A percentile compares a stretch with the other conserved stretches of the same genome.
Conservation (phyloP, 495 filamentous ascomycete species). For the Trichoderma orchidacearum region DNA sequence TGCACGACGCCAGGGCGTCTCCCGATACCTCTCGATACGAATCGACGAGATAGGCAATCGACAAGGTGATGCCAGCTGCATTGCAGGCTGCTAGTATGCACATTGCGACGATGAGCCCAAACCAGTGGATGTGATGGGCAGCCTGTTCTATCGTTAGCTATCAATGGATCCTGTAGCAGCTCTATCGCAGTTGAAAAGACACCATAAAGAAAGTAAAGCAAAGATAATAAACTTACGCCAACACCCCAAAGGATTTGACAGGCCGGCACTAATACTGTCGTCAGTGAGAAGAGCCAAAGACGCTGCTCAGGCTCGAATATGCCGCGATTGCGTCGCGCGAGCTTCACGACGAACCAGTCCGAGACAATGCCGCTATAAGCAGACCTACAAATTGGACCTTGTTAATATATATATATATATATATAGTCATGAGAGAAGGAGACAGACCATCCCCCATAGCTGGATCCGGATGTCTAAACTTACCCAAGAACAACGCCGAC, state of each 20-base stretch:
- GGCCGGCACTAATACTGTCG: slow-evolving; percentile 38
- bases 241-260: slow-evolving; percentile 57
- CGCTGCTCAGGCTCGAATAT: slow-evolving; percentile 49
- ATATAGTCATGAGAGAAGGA: too few species aligned
- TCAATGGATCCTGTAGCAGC: too few species aligned
- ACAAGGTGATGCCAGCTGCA: slow-evolving; percentile 43
- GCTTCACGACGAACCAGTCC: slow-evolving; percentile 42
- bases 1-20: slow-evolving; percentile 23
- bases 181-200: too few species aligned
- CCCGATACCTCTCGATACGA: slow-evolving; percentile 49
- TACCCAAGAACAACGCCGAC: slow-evolving; percentile 40
- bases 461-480: slow-evolving; percentile 1
- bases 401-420: not conserved
- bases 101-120: slow-evolving; percentile 51
- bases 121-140: slow-evolving; percentile 45
- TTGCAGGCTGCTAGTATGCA: slow-evolving; percentile 43
- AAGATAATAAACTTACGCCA: slow-evolving; percentile 15
- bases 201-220: not conserved
- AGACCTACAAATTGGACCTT: slow-evolving; percentile 1
- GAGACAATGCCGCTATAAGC: slow-evolving; percentile 28
- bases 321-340: slow-evolving; percentile 48
- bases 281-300: slow-evolving; percentile 46
- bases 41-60: slow-evolving; percentile 49
- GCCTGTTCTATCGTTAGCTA: slow-evolving; percentile 13
- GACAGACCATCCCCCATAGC: too few species aligned